A percentile compares a stretch with the other conserved stretches of the same genome.
phyloP scores from a whole-genome alignment of 331 rosid genomes.

The Prunus yedoensis region DNA sequence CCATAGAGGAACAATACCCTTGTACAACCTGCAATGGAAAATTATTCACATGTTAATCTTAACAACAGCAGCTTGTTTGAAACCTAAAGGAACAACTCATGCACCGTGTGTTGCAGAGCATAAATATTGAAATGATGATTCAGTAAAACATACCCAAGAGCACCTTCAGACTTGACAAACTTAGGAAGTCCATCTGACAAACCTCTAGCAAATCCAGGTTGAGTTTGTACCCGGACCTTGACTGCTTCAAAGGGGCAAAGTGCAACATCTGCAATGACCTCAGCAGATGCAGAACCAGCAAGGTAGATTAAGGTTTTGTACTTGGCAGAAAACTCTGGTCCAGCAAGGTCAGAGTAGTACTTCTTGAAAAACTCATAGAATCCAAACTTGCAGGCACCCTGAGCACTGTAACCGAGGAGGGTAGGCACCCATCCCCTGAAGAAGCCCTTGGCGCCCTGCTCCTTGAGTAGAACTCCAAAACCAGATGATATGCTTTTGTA shows the following conservation, averaged over 20 bases:
- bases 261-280: conserved; percentile 88
- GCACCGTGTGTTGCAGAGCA: background rate
- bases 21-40: conserved; percentile 70
- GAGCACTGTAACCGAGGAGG: conserved; percentile 93
- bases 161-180: conserved; percentile 82
- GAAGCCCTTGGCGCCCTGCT: conserved; percentile 85
- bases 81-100: background rate
- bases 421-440: conserved; percentile 98
- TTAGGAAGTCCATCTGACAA: conserved; percentile 87
- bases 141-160: conserved; percentile 59
- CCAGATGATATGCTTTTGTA: conserved; percentile 86
- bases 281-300: conserved; percentile 98
- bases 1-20: conserved; percentile 97
- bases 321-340: conserved; percentile 87
- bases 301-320: conserved; percentile 98
- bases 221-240: conserved; percentile 98
- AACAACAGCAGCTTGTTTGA: background rate
- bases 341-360: conserved; percentile 92
- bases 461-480: conserved; percentile 82
- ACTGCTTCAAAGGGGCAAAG: conserved; percentile 98
- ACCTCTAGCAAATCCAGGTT: conserved; percentile 96
- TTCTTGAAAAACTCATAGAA: conserved; percentile 96
- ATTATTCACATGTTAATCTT: conserved; percentile 20
- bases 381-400: conserved; percentile 97
- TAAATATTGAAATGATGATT: background rate